phyloP scores from a whole-genome alignment of 2,329 filamentous ascomycete species.

The Exophiala calicioides region DNA sequence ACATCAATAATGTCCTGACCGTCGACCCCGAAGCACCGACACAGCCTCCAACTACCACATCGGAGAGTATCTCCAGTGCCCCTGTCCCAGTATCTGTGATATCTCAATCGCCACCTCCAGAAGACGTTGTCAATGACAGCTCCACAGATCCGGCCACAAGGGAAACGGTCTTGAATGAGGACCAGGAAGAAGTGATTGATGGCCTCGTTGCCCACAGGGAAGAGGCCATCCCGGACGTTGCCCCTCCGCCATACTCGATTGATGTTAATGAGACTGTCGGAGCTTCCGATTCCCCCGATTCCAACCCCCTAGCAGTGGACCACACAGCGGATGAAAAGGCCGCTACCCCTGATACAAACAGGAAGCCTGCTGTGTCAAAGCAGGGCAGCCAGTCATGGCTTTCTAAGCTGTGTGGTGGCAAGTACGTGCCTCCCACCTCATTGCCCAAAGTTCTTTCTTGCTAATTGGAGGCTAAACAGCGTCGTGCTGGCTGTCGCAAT shows the following conservation, averaged over 20 bases:
- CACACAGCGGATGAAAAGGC: background rate
- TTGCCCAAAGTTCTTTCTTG: background rate
- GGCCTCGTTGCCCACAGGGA: slow-evolving; percentile 11
- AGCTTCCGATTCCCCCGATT: slow-evolving; percentile 1
- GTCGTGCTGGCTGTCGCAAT: slow-evolving; percentile 16
- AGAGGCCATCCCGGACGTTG: slow-evolving; percentile 22
- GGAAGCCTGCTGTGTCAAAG: slow-evolving; percentile 1
- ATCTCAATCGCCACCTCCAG: slow-evolving; percentile 2
- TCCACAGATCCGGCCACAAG: too few species aligned
- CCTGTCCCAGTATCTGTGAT: too few species aligned
- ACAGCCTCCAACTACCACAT: background rate
- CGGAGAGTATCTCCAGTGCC: background rate
- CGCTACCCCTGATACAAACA: background rate
- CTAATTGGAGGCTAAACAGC: slow-evolving; percentile 8
- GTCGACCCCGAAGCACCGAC: slow-evolving; percentile 14
- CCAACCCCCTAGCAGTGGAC: background rate
- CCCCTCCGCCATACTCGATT: slow-evolving; percentile 24
- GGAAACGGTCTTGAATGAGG: background rate
- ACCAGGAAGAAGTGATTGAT: background rate
- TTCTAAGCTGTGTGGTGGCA: slow-evolving; percentile 5
- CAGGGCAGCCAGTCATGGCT: slow-evolving; percentile 8
- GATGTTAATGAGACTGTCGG: slow-evolving; percentile 5
- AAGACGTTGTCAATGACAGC: background rate
- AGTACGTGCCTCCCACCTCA: slow-evolving; percentile 11
- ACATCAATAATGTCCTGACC: slow-evolving; percentile 53